Evolutionary conservation across 768 basidiomycete genomes (phyloP).

Genomic region (Auricularia sp.): DNA sequence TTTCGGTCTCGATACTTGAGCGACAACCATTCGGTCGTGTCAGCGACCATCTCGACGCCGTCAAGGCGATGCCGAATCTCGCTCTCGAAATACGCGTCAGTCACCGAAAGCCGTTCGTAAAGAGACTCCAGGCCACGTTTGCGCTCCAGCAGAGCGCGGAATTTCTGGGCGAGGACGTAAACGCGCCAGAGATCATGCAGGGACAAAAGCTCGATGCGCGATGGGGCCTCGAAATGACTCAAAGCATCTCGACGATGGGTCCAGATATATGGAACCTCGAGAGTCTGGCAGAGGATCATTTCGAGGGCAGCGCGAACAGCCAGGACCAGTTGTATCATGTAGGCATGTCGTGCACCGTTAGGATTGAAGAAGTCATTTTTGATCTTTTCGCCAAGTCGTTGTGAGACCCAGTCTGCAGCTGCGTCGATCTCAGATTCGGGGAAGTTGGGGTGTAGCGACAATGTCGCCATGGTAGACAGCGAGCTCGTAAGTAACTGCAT

Average conservation of each 20-base stretch:
- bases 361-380: slow-evolving; percentile 63
- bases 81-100: slow-evolving; percentile 68
- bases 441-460: slow-evolving; percentile 52
- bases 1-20: slow-evolving; percentile 76
- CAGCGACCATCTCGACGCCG: slow-evolving; percentile 81
- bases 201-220: slow-evolving; percentile 51
- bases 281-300: slow-evolving; percentile 76
- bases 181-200: slow-evolving; percentile 87
- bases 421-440: slow-evolving; percentile 64
- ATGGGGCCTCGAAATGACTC: slow-evolving; percentile 60
- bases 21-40: slow-evolving; percentile 83
- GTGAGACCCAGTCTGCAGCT: slow-evolving; percentile 84
- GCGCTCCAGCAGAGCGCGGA: slow-evolving; percentile 74
- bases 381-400: slow-evolving; percentile 61
- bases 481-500: slow-evolving; percentile 88
- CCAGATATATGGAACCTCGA: slow-evolving; percentile 95
- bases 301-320: slow-evolving; percentile 73
- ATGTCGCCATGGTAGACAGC: slow-evolving; percentile 53
- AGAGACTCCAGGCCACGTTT: slow-evolving; percentile 49
- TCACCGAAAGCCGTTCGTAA: slow-evolving; percentile 57
- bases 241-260: slow-evolving; percentile 88
- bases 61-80: slow-evolving; percentile 60
- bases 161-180: slow-evolving; percentile 79
- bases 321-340: slow-evolving; percentile 58
- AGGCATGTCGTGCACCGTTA: slow-evolving; percentile 47